Evolutionary conservation across 495 filamentous ascomycete genomes (phyloP), one percentile per base, ranked within the genome.

Genomic region (Tuber magnatum): DNA sequence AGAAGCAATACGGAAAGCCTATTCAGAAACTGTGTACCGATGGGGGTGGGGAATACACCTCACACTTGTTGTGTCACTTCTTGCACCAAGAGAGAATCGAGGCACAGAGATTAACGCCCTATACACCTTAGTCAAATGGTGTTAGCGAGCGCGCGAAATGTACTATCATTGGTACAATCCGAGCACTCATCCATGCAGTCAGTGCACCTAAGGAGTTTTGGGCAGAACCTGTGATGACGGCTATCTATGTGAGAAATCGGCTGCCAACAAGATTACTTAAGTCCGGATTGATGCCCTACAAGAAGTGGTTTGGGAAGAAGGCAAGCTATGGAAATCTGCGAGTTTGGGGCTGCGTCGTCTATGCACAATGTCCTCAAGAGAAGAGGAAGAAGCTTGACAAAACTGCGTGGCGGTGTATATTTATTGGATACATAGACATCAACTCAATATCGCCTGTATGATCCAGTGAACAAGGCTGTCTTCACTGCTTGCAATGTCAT

Each of bases 11-110:
- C 3, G 39, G 39, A 10, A 28, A 0, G 20, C 70, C 39, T 24
- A 18, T 28, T 71, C 9, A 18, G 2, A 38, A 43, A 8, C 44
- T 73, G 0, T 41, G 71, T 14, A 73, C 71, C 12, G 71, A 73
- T 61, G 46, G 46, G 2, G 71, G 71, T 32, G 71, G 71, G 8
- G 43, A 73, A 43, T 73, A 51, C 22, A 73, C 71, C 2, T 73
- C 71, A 5, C 1, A 48, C 10, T 1, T 38, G 40, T 73, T 73
- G 2, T 32, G 22, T 28, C 24, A n/a, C 7, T 46, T 38, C 4
- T 42, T 73, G 3, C 7, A 8, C 3, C 20, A 73, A 22, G 22
- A 73, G 61, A 42, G 71, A 9, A 73, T 73, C 2, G 24, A 22
- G 28, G 20, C 28, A 10, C 42, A 73, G 14, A 12, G 16, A 24